A percentile compares a stretch with the other conserved stretches of the same genome.
These are phyloP conservation scores for Deinandra increscens DNA, from an alignment of 129 eudicot genomes.

Conservation along the genomic window DNA sequence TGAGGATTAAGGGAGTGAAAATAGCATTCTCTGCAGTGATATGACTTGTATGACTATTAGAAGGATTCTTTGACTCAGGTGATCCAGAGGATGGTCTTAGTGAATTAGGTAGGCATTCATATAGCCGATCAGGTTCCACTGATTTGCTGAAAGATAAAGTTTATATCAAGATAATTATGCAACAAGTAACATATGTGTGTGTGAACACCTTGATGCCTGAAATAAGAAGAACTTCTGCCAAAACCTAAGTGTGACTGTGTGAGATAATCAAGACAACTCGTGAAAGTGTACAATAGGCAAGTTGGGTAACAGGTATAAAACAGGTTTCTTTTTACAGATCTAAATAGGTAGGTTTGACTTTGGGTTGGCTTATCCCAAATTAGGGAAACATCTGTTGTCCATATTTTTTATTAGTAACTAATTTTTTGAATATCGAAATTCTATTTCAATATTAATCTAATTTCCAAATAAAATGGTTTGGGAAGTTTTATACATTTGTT, in stretches of 20 bases:
- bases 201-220: not conserved
- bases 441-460: not conserved
- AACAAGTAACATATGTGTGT: not conserved
- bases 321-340: not conserved
- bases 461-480: not conserved
- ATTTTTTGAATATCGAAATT: not conserved
- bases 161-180: constrained; percentile 13
- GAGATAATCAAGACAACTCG: not conserved
- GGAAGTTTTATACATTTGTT: not conserved
- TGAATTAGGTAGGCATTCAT: constrained; percentile 94
- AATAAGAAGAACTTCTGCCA: not conserved
- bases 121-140: constrained; percentile 90
- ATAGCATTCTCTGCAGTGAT: constrained; percentile 62
- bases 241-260: not conserved
- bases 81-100: constrained; percentile 90
- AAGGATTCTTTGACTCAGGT: constrained; percentile 67
- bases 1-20: constrained; percentile 80
- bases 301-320: not conserved
- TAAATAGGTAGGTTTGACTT: not conserved
- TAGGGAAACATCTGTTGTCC: not conserved
- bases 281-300: not conserved
- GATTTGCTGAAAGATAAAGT: constrained; percentile 57
- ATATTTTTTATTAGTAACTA: not conserved
- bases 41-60: constrained; percentile 55
- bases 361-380: not conserved